A percentile compares a stretch with the other conserved stretches of the same genome.
Evolutionary conservation across 2,329 filamentous ascomycete species (phyloP).

Genomic region (Coleophoma eucalyptorum): DNA sequence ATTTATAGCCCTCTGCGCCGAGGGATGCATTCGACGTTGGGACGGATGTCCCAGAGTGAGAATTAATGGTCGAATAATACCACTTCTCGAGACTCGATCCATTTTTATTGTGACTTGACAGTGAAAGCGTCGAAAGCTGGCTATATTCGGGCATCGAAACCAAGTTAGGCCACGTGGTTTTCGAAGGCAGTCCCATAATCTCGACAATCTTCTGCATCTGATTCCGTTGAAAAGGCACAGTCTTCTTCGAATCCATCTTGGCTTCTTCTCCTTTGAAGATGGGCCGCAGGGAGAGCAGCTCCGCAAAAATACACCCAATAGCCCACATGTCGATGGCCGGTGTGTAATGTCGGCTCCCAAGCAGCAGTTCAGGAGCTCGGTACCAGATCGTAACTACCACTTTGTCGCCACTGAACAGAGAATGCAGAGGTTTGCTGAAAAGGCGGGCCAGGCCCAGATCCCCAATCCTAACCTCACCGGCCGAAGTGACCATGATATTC

Average conservation of each 20-base stretch:
- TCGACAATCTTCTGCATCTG: slow-evolving; percentile 99
- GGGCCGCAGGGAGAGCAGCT: slow-evolving; percentile 81
- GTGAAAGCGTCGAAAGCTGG: slow-evolving; percentile 58
- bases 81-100: slow-evolving; percentile 64
- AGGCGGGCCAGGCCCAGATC: slow-evolving; percentile 88
- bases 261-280: slow-evolving; percentile 99
- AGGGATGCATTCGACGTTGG: slow-evolving; percentile 47
- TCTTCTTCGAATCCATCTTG: slow-evolving; percentile 98
- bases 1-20: slow-evolving; percentile 73
- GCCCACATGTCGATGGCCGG: slow-evolving; percentile 98
- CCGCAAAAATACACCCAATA: slow-evolving; percentile 95
- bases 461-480: slow-evolving; percentile 88
- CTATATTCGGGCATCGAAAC: slow-evolving; percentile 81
- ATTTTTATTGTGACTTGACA: slow-evolving; percentile 35
- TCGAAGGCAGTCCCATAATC: slow-evolving; percentile 86
- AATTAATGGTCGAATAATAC: slow-evolving; percentile 70
- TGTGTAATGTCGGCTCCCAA: slow-evolving; percentile 94
- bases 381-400: slow-evolving; percentile 99
- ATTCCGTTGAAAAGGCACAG: slow-evolving; percentile 92
- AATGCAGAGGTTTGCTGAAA: slow-evolving; percentile 91
- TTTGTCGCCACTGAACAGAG: slow-evolving; percentile 90
- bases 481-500: slow-evolving; percentile 96
- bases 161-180: slow-evolving; percentile 84
- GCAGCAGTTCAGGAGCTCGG: slow-evolving; percentile 85
- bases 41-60: slow-evolving; percentile 45